Conservation (phyloP, 208 protist species). For the Polymyxa betae region DNA sequence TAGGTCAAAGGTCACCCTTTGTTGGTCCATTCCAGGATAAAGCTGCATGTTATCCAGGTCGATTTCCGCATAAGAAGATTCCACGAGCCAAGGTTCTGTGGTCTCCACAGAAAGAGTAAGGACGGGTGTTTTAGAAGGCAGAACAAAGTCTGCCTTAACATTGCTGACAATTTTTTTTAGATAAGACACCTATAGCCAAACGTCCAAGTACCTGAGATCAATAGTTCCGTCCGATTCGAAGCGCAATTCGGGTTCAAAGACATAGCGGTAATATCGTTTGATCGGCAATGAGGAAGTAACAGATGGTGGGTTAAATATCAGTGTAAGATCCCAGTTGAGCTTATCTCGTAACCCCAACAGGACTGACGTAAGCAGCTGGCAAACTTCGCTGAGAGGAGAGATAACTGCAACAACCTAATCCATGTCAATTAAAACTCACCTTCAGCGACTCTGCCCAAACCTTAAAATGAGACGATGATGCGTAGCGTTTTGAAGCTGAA, state of each 20-base stretch:
- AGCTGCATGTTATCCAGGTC: slow-evolving; percentile 96
- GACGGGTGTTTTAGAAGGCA: slow-evolving; percentile 66
- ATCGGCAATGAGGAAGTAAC: slow-evolving; percentile 78
- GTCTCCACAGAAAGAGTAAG: slow-evolving; percentile 83
- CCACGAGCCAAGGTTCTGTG: slow-evolving; percentile 84
- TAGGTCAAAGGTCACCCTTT: neutral
- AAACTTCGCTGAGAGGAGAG: slow-evolving; percentile 81
- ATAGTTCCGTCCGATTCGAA: slow-evolving; percentile 78
- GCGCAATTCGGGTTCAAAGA: slow-evolving; percentile 70
- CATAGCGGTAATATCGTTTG: slow-evolving; percentile 86
- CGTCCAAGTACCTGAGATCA: neutral
- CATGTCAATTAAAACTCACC: neutral
- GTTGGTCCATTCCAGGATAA: slow-evolving; percentile 67
- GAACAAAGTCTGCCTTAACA: slow-evolving; percentile 58
- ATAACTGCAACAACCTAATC: slow-evolving; percentile 73
- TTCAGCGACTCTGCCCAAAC: neutral
- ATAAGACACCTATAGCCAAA: neutral
- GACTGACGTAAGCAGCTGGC: slow-evolving; percentile 83
- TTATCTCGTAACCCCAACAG: slow-evolving; percentile 72
- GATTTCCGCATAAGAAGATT: slow-evolving; percentile 76
- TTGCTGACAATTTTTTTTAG: neutral
- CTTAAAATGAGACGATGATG: neutral
- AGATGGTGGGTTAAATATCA: slow-evolving; percentile 77
- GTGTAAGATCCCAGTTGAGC: slow-evolving; percentile 72
- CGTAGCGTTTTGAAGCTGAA: neutral